phyloP scores from a whole-genome alignment of 495 filamentous ascomycete species.

The Aspergillus olivimuriae region DNA sequence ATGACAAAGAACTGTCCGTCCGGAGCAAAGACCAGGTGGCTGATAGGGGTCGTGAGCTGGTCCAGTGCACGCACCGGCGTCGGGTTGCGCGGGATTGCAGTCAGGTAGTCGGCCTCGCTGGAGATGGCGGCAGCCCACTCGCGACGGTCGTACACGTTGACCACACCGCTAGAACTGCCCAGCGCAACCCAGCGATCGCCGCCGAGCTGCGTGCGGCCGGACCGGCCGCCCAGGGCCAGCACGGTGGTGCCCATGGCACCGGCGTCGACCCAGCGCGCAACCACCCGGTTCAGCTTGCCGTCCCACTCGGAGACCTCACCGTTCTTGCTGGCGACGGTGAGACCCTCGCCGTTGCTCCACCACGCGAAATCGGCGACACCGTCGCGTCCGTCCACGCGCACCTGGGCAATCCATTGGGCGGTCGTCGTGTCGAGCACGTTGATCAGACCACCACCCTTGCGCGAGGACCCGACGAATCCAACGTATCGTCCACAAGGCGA shows the following conservation, averaged over 20 bases:
- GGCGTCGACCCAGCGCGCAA: conserved; percentile 84
- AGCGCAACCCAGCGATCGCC: conserved; percentile 83
- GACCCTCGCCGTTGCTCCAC: conserved; percentile 75
- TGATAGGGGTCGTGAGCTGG: conserved; percentile 79
- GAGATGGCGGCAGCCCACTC: conserved; percentile 40
- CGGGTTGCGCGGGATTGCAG: conserved; percentile 54
- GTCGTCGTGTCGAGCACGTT: conserved; percentile 79
- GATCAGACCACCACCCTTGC: conserved; percentile 80
- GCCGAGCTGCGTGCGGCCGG: conserved; percentile 55
- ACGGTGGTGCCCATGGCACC: conserved; percentile 82
- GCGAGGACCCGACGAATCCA: conserved; percentile 66
- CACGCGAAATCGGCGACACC: conserved; percentile 86
- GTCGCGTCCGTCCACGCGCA: conserved; percentile 72
- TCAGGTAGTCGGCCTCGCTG: conserved; percentile 27
- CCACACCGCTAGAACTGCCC: conserved; percentile 75
- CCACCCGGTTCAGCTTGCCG: conserved; percentile 52
- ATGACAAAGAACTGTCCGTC: conserved; percentile 87
- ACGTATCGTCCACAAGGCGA: conserved; percentile 82
- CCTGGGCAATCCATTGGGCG: conserved; percentile 81
- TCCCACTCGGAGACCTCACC: conserved; percentile 94
- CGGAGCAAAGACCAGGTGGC: conserved; percentile 68
- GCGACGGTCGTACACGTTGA: conserved; percentile 87
- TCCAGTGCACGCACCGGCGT: conserved; percentile 66
- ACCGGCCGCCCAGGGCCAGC: conserved; percentile 65
- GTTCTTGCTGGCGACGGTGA: conserved; percentile 73